Percentiles rank a stretch among this genome's conserved stretches.
These are phyloP conservation scores for Pythium angustatum DNA, from an alignment of 352 stramenopile genomes.

Conservation along the genomic window DNA sequence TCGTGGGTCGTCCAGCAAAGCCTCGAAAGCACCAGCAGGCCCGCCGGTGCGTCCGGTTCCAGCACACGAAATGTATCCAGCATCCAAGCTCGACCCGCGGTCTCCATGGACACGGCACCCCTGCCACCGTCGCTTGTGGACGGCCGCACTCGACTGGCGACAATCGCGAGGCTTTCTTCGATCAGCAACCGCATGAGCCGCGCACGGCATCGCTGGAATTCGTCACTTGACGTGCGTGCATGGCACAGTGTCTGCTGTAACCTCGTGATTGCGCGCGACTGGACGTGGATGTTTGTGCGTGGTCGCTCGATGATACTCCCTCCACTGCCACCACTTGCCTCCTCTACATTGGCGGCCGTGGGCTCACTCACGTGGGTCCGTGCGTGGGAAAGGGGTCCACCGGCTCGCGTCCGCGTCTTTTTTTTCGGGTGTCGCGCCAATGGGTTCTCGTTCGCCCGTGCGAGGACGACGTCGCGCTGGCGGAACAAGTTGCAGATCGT, in stretches of 20 bases:
- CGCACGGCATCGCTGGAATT: constrained; percentile 41
- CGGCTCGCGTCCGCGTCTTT: no score
- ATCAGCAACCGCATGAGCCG: constrained; percentile 55
- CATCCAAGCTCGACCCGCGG: not conserved
- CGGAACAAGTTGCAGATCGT: constrained; percentile 65
- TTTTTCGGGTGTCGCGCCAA: constrained; percentile 45
- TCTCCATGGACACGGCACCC: not conserved
- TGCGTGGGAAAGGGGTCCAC: no score
- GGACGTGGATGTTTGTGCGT: constrained; percentile 30
- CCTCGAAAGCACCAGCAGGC: not conserved
- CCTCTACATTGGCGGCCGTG: not conserved
- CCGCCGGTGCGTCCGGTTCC: not conserved
- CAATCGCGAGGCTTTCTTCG: constrained; percentile 44
- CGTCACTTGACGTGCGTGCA: constrained; percentile 32
- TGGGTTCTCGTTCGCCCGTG: constrained; percentile 41
- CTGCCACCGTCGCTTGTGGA: no score
- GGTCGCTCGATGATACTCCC: not conserved
- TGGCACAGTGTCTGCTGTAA: constrained; percentile 45
- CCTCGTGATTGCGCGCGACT: constrained; percentile 38
- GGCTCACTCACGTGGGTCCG: no score
- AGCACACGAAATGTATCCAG: not conserved
- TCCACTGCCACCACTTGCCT: not conserved
- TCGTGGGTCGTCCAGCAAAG: no score
- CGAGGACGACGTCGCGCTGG: constrained; percentile 40
- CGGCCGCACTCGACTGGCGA: not conserved